These are phyloP conservation scores for Aspergillus panamensis DNA, from an alignment of 495 filamentous ascomycete genomes.

Conservation along the genomic window DNA sequence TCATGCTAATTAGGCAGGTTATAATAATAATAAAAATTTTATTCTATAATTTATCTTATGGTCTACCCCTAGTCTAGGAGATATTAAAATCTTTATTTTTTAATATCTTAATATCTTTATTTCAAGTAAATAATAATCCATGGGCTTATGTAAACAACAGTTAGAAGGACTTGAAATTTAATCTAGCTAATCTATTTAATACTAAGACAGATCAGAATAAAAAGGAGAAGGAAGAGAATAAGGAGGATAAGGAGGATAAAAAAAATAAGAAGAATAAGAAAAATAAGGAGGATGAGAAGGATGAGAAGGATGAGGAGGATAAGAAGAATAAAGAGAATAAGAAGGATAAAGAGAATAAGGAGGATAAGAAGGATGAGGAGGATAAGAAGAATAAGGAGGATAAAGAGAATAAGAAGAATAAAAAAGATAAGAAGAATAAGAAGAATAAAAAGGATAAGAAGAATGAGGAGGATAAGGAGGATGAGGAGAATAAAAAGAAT, in stretches of 20 bases:
- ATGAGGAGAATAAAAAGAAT: too few species aligned
- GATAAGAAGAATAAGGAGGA: too few species aligned
- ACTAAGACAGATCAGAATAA: too few species aligned
- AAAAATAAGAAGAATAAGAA: too few species aligned
- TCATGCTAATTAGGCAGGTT: background rate
- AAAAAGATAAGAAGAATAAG: background rate
- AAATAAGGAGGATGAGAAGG: too few species aligned
- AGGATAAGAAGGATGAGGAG: too few species aligned
- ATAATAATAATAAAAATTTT: background rate
- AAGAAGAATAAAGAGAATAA: too few species aligned
- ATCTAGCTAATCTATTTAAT: background rate
- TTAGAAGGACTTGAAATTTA: background rate
- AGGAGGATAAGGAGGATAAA: too few species aligned
- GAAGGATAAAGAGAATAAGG: too few species aligned
- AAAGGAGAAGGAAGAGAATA: too few species aligned
- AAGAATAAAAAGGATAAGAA: background rate
- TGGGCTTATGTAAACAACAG: background rate
- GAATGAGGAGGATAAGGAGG: too few species aligned
- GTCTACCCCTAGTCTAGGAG: background rate
- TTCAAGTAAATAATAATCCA: background rate
- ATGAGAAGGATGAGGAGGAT: too few species aligned
- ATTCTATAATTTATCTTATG: background rate
- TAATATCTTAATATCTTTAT: background rate
- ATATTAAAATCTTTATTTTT: background rate
- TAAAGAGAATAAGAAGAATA: background rate